Percentiles rank a stretch among this genome's conserved stretches.
Evolutionary conservation across 2,329 filamentous ascomycete genomes (phyloP).

Genomic region (Beauveria pseudobassiana): DNA sequence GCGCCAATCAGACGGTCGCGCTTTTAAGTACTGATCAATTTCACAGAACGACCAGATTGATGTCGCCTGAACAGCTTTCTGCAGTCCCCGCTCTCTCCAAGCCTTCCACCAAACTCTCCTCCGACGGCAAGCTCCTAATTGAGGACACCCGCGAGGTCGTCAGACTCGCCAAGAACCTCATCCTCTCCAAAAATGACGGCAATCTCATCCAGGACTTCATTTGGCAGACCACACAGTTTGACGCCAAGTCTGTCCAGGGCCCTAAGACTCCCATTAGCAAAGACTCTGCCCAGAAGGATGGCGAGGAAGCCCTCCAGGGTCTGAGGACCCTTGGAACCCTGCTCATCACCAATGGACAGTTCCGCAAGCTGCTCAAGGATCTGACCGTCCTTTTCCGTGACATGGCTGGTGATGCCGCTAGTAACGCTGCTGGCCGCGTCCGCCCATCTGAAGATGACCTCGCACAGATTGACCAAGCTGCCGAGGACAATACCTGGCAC

Average conservation of each 20-base stretch:
- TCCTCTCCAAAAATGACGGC: conserved; percentile 91
- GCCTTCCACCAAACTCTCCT: conserved; percentile 70
- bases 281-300: conserved; percentile 72
- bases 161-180: conserved; percentile 71
- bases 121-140: conserved; percentile 74
- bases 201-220: conserved; percentile 95
- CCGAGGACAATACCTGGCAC: conserved; percentile 90
- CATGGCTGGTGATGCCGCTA: conserved; percentile 83
- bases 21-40: conserved; percentile 12
- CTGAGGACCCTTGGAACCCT: conserved; percentile 82
- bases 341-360: conserved; percentile 92
- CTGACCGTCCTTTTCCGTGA: conserved; percentile 75
- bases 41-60: conserved; percentile 87
- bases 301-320: conserved; percentile 74
- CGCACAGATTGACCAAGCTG: conserved; percentile 70
- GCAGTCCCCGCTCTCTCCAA: conserved; percentile 57
- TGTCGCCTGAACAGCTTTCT: conserved; percentile 87
- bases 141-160: conserved; percentile 73
- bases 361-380: conserved; percentile 75
- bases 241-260: conserved; percentile 50
- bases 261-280: conserved; percentile 66
- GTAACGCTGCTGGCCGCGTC: conserved; percentile 66
- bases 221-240: conserved; percentile 79
- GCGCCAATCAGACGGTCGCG: not conserved
- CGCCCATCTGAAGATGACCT: conserved; percentile 74